Conservation (phyloP, 768 basidiomycete species). For the Suillus tomentosus region DNA sequence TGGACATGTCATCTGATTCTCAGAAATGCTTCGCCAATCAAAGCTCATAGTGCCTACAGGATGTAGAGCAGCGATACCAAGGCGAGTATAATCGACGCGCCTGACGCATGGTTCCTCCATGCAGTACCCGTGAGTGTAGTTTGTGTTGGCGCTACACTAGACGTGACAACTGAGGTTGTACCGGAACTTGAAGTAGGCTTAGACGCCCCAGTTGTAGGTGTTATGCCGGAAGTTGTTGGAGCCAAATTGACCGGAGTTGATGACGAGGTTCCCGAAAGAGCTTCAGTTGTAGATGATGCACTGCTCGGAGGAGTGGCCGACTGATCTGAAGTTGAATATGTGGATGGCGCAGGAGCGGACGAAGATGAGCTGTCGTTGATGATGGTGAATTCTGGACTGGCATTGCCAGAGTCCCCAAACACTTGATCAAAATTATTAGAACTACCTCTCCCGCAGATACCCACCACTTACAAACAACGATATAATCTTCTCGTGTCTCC, state of each 20-base stretch:
- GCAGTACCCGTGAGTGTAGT: slow-evolving; percentile 23
- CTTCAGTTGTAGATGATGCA: slow-evolving; percentile 3
- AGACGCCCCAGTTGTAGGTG: not conserved
- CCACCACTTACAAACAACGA: slow-evolving; percentile 37
- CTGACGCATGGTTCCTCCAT: slow-evolving; percentile 25
- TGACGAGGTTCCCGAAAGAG: not conserved
- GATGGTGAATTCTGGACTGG: slow-evolving; percentile 42
- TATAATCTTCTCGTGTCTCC: slow-evolving; percentile 33
- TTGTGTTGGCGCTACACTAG: slow-evolving; percentile 16
- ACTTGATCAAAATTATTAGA: slow-evolving; percentile 22
- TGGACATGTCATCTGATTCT: not conserved
- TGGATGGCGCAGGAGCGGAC: slow-evolving; percentile 26
- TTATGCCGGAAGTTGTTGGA: slow-evolving; percentile 6
- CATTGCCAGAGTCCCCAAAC: slow-evolving; percentile 44
- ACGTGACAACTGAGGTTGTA: slow-evolving; percentile 16
- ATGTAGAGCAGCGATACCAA: slow-evolving; percentile 20
- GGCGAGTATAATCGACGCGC: slow-evolving; percentile 20
- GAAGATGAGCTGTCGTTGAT: slow-evolving; percentile 58
- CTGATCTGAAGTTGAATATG: slow-evolving; percentile 10
- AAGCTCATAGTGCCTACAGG: slow-evolving; percentile 21
- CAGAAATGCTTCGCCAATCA: slow-evolving; percentile 14
- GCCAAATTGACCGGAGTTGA: not conserved
- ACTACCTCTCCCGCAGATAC: slow-evolving; percentile 5
- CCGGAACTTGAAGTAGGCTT: not conserved
- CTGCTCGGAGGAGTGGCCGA: slow-evolving; percentile 5